Evolutionary conservation across 306 rosid species (phyloP).

Genomic region (Dryas octopetala): DNA sequence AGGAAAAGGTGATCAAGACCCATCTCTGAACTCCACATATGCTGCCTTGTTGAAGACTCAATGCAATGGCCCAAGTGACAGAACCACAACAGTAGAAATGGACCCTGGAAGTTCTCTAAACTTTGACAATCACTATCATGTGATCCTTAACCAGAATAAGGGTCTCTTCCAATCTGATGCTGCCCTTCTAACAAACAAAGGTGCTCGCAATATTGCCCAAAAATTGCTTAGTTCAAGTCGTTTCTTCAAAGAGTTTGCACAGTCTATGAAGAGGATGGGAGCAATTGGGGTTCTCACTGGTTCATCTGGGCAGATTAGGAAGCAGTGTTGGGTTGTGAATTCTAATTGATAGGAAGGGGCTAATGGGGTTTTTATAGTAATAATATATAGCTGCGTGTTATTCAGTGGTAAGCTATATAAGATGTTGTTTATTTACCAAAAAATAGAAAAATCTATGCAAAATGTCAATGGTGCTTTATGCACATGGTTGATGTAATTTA

Average conservation of each 20-base stretch:
- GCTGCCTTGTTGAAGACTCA: constrained; percentile 16
- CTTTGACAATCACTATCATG: constrained; percentile 40
- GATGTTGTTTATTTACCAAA: no score
- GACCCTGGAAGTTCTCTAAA: constrained; percentile 40
- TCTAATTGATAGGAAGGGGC: background rate
- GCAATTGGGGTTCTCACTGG: constrained; percentile 50
- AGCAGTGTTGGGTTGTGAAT: constrained; percentile 51
- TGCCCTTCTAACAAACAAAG: constrained; percentile 39
- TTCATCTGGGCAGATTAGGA: constrained; percentile 49
- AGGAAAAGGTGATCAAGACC: constrained; percentile 63
- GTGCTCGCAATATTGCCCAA: constrained; percentile 19
- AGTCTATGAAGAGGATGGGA: constrained; percentile 58
- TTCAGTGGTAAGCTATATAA: no score
- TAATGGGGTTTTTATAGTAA: no score
- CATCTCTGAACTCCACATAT: constrained; percentile 43
- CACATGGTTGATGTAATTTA: no score
- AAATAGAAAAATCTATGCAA: no score
- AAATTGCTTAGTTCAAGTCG: constrained; percentile 23
- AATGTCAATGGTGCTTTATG: no score
- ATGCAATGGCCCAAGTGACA: constrained; percentile 18
- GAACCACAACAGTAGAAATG: constrained; percentile 39
- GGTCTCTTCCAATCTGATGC: constrained; percentile 68
- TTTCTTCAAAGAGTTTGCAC: constrained; percentile 48
- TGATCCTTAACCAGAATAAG: constrained; percentile 40
- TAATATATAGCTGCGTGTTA: no score